These are phyloP conservation scores for Suillus cothurnatus DNA, from an alignment of 768 basidiomycete species.

Conservation along the genomic window DNA sequence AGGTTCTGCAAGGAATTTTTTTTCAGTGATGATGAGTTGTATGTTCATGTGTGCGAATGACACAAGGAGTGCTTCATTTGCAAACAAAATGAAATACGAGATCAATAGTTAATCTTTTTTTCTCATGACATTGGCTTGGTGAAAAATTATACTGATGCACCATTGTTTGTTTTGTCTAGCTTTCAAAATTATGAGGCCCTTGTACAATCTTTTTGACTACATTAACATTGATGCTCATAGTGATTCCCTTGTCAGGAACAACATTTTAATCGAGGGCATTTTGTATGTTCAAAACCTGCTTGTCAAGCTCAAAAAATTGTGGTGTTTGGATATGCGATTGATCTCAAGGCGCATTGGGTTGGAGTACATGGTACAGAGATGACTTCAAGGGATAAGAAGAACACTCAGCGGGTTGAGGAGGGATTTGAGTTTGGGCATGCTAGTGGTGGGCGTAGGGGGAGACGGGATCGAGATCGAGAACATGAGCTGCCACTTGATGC, in stretches of 20 bases:
- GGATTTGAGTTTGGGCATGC: constrained; percentile 70
- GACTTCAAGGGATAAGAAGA: constrained; percentile 68
- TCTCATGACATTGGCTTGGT: constrained; percentile 5
- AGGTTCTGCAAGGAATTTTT: constrained; percentile 92
- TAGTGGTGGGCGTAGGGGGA: constrained; percentile 45
- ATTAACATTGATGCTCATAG: constrained; percentile 9
- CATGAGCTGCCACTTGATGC: constrained; percentile 45
- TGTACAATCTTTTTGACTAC: constrained; percentile 43
- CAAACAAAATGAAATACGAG: constrained; percentile 73
- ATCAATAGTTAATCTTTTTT: constrained; percentile 78
- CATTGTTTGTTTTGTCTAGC: constrained; percentile 38
- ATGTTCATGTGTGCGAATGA: constrained; percentile 85
- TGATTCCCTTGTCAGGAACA: constrained; percentile 50
- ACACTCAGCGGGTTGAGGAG: constrained; percentile 66
- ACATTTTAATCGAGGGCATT: constrained; percentile 77
- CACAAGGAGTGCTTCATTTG: constrained; percentile 99
- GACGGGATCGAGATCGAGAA: constrained; percentile 53
- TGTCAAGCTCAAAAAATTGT: constrained; percentile 93
- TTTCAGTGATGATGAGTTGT: constrained; percentile 91
- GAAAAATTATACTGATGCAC: constrained; percentile 2
- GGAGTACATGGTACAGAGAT: constrained; percentile 78
- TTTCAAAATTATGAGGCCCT: constrained; percentile 80
- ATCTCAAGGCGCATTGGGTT: constrained; percentile 90
- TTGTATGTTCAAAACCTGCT: constrained; percentile 68
- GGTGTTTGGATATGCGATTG: constrained; percentile 85